A percentile compares a stretch with the other conserved stretches of the same genome.
These are phyloP conservation scores for Diplosphaera chodatii DNA, from an alignment of 139 green algal genomes.

Conservation along the genomic window DNA sequence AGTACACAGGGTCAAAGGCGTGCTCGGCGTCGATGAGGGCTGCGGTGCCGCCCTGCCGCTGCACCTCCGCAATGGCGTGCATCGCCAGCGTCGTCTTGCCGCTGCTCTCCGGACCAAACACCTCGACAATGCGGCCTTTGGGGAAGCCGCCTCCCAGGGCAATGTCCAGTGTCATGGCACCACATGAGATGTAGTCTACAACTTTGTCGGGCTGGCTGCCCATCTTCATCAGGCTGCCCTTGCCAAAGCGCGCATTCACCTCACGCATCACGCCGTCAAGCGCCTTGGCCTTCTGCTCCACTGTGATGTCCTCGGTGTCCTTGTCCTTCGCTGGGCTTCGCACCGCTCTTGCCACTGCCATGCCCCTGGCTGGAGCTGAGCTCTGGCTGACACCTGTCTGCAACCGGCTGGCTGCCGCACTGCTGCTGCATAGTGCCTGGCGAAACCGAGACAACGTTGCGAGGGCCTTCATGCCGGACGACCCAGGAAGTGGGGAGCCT, in stretches of 20 bases:
- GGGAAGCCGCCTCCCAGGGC: slow-evolving; percentile 80
- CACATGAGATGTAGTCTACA: slow-evolving; percentile 58
- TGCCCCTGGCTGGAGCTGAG: background rate
- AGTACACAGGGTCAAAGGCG: slow-evolving; percentile 86
- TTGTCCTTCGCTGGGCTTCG: background rate
- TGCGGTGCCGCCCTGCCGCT: slow-evolving; percentile 49
- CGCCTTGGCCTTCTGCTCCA: slow-evolving; percentile 11
- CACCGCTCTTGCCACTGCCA: background rate
- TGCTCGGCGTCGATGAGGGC: slow-evolving; percentile 93
- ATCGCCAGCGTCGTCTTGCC: slow-evolving; percentile 97
- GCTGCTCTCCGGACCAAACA: slow-evolving; percentile 86
- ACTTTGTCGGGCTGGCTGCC: slow-evolving; percentile 19
- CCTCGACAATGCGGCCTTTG: slow-evolving; percentile 81
- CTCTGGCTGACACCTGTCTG: background rate
- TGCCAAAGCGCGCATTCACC: slow-evolving; percentile 51
- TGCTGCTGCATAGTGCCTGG: background rate
- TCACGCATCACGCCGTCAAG: slow-evolving; percentile 41
- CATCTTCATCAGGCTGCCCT: slow-evolving; percentile 67
- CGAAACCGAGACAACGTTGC: background rate
- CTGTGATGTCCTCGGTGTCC: background rate
- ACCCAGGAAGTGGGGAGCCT: background rate
- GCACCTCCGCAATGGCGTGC: slow-evolving; percentile 86
- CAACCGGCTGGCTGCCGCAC: too few relatives aligned
- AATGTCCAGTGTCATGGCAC: slow-evolving; percentile 77
- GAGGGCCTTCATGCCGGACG: background rate